Evolutionary conservation across 371 early-diverging fungal species (phyloP), one percentile per base, ranked within the genome.

Genomic region (Rhizopus arrhizus): DNA sequence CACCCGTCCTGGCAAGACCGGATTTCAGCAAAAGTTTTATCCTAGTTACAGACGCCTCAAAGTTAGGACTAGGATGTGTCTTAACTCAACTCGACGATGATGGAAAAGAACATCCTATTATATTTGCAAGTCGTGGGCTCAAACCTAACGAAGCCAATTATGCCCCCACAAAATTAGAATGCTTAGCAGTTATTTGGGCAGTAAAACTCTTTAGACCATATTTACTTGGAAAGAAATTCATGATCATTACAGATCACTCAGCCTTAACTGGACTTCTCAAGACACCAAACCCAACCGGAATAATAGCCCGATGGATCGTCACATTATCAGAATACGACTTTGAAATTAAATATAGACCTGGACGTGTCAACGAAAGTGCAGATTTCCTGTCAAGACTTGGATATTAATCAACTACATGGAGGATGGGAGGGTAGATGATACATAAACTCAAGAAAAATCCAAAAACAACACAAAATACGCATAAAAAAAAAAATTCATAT

Each of bases 141-240:
- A 36, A 54, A 2, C 36, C 47, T 0, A 31, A 42, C 10, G 62
- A 61, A 49, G 35, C 11, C 3, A 47, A 55, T 16, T 61, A 61
- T 41, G 62, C n/a, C 5, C 5, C 13, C 35, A 15, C 13, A 12
- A 63, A 80, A 8, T 13, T 64, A 15, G 79, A 84, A 58, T 67
- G 69, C 13, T 60, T 74, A 10, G 70, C 77, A 0, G 56, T 78
- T 2, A 45, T 78, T 9, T 72, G 61, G 66, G 77, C 70, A 5
- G 41, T 69, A 5, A 32, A 62, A 16, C 41, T 68, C 1, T 79
- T 70, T 50, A 38, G 38, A 13, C 53, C 53, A 3, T 52, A 52
- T 15, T 36, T 52, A 3, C 34, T 52, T 5, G 38, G 38, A 11
- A 13, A 15, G 3, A 31, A 52, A 13, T 52, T 52, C 16, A 52